A percentile compares a stretch with the other conserved stretches of the same genome.
These are phyloP conservation scores for Chloris gayana DNA, from an alignment of 176 grass and related monocot genomes.

Conservation along the genomic window DNA sequence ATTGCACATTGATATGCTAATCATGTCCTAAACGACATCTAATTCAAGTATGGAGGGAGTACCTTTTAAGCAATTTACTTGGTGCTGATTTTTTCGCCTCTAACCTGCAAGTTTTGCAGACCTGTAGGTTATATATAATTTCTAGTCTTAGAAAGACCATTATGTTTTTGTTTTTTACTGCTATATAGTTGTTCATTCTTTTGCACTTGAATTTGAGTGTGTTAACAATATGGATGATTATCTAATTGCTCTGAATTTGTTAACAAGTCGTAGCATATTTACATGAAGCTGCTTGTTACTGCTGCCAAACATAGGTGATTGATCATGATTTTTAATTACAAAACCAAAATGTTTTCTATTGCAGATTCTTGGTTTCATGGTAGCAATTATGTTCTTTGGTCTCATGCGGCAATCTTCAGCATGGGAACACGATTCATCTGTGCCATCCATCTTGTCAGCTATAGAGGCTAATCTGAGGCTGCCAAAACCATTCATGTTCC, in stretches of 20 bases:
- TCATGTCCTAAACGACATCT: too few relatives aligned
- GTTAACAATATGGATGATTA: slow-evolving; percentile 13
- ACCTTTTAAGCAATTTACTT: neutral
- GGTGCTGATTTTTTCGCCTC: slow-evolving; percentile 6
- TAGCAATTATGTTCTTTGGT: slow-evolving; percentile 76
- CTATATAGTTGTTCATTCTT: slow-evolving; percentile 12
- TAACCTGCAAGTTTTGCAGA: neutral
- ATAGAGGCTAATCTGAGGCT: slow-evolving; percentile 80
- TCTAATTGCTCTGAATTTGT: slow-evolving; percentile 10
- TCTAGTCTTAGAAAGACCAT: neutral
- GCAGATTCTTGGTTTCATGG: slow-evolving; percentile 96
- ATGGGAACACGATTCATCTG: slow-evolving; percentile 83
- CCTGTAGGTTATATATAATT: slow-evolving; percentile 9
- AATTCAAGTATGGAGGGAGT: too few relatives aligned
- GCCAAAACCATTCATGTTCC: slow-evolving; percentile 58
- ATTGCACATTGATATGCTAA: too few relatives aligned
- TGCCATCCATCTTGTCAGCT: slow-evolving; percentile 85
- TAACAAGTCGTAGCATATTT: slow-evolving; percentile 7
- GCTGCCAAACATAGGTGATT: slow-evolving; percentile 18
- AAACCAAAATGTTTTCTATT: slow-evolving; percentile 37
- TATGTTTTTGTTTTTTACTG: slow-evolving; percentile 16
- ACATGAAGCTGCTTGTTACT: slow-evolving; percentile 9
- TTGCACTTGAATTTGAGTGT: neutral
- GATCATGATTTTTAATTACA: neutral
- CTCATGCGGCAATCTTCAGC: slow-evolving; percentile 82